Evolutionary conservation across 2,329 filamentous ascomycete genomes (phyloP).

Genomic region (Emericellopsis atlantica): DNA sequence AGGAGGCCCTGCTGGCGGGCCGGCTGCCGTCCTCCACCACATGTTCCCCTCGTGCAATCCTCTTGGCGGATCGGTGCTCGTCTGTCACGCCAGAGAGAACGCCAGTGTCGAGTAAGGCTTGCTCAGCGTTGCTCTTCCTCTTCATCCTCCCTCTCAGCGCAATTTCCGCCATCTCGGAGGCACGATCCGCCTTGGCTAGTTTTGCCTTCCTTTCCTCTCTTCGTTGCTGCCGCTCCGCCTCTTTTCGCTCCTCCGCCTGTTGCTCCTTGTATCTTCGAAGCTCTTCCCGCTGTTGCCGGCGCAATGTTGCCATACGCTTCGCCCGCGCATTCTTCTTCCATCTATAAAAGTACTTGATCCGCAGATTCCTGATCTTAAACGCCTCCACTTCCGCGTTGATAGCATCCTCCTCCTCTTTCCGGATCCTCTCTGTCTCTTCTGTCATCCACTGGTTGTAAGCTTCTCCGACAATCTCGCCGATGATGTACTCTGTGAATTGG

Average conservation of each 20-base stretch:
- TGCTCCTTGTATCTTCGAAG: constrained; percentile 31
- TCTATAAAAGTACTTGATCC: constrained; percentile 41
- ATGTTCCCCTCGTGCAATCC: constrained; percentile 18
- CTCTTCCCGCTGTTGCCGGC: constrained; percentile 37
- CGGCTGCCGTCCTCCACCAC: not conserved
- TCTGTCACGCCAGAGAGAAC: constrained; percentile 26
- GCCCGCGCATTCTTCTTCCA: constrained; percentile 39
- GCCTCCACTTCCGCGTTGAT: constrained; percentile 30
- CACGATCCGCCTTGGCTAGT: constrained; percentile 14
- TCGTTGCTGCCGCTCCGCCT: constrained; percentile 10
- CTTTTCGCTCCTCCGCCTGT: constrained; percentile 21
- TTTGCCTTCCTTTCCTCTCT: constrained; percentile 3
- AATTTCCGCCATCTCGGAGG: constrained; percentile 20
- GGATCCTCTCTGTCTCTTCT: constrained; percentile 26
- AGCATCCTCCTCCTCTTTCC: constrained; percentile 33
- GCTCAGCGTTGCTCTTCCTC: constrained; percentile 15
- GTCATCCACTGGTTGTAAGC: constrained; percentile 26
- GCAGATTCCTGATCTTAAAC: constrained; percentile 36
- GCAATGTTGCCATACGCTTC: constrained; percentile 33
- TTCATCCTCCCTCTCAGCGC: constrained; percentile 16
- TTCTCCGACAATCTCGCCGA: constrained; percentile 29
- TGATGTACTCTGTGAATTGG: constrained; percentile 31
- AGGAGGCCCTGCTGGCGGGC: not conserved
- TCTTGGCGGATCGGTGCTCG: constrained; percentile 19
- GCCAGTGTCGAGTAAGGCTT: constrained; percentile 26